A percentile compares a stretch with the other conserved stretches of the same genome.
Conservation (phyloP, 805 yeast genomes). For the Millerozyma acaciae region DNA sequence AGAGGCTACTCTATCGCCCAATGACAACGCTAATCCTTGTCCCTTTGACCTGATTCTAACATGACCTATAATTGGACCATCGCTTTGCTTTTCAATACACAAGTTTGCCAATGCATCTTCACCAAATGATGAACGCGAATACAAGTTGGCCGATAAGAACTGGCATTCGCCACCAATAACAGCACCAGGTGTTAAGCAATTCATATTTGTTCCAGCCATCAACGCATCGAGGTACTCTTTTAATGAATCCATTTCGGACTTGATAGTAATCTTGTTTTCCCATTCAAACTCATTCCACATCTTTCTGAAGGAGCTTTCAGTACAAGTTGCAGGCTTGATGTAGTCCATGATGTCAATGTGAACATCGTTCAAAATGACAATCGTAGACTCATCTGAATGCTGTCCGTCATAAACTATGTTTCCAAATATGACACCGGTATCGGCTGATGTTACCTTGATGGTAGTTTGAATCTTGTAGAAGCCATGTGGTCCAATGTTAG, state of each 20-base stretch:
- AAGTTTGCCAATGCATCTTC: conserved; percentile 96
- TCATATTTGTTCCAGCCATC: conserved; percentile 86
- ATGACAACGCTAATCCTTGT: conserved; percentile 90
- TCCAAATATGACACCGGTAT: conserved; percentile 97
- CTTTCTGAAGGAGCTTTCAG: conserved; percentile 85
- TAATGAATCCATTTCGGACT: conserved; percentile 61
- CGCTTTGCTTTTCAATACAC: conserved; percentile 78
- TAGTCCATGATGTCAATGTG: conserved; percentile 97
- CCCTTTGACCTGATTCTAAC: conserved; percentile 96
- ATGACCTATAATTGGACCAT: conserved; percentile 83
- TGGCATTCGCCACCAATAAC: conserved; percentile 85
- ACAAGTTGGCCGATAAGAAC: conserved; percentile 90
- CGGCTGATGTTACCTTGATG: conserved; percentile 92
- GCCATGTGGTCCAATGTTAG: conserved; percentile 95
- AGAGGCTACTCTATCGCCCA: conserved; percentile 91
- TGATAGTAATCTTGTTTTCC: conserved; percentile 95
- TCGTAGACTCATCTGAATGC: conserved; percentile 82
- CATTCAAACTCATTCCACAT: conserved; percentile 99
- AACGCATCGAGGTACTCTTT: conserved; percentile 75
- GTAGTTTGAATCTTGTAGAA: conserved; percentile 88
- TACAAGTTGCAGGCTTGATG: conserved; percentile 89
- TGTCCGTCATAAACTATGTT: conserved; percentile 95
- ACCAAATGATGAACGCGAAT: conserved; percentile 89
- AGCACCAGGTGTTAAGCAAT: conserved; percentile 87
- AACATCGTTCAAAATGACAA: conserved; percentile 89